phyloP scores from a whole-genome alignment of 345 rosid genomes.

The Chamaenerion angustifolium region DNA sequence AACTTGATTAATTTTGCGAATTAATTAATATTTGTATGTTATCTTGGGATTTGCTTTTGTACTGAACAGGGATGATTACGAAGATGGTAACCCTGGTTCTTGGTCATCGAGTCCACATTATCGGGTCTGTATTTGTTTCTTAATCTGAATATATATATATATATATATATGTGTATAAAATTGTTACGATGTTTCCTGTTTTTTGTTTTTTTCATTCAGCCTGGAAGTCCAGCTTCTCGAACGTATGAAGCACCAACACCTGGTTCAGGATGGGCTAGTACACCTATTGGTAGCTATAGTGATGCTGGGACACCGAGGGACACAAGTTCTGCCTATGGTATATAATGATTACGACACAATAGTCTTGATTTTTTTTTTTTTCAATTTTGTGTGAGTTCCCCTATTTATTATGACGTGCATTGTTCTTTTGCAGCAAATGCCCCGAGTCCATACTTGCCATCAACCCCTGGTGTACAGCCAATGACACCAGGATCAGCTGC shows the following conservation, averaged over 20 bases:
- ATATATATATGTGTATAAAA: too few species aligned
- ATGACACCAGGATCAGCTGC: conserved; percentile 78
- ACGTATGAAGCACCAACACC: conserved; percentile 93
- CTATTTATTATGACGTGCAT: too few species aligned
- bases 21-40: too few species aligned
- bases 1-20: too few species aligned
- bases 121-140: conserved; percentile 34
- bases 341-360: too few species aligned
- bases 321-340: conserved; percentile 61
- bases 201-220: conserved; percentile 29
- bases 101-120: conserved; percentile 87
- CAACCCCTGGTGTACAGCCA: conserved; percentile 82
- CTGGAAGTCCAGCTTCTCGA: conserved; percentile 88
- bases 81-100: conserved; percentile 86
- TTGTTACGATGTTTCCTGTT: not conserved
- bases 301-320: conserved; percentile 94
- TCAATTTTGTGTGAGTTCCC: too few species aligned
- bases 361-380: too few species aligned
- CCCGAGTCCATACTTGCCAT: conserved; percentile 89
- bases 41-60: too few species aligned
- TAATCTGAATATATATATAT: too few species aligned
- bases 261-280: conserved; percentile 82
- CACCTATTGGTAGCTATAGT: conserved; percentile 82
- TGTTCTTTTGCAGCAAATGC: conserved; percentile 49
- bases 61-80: conserved; percentile 64